phyloP scores from a whole-genome alignment of 345 rosid species.

The Camelina sativa region DNA sequence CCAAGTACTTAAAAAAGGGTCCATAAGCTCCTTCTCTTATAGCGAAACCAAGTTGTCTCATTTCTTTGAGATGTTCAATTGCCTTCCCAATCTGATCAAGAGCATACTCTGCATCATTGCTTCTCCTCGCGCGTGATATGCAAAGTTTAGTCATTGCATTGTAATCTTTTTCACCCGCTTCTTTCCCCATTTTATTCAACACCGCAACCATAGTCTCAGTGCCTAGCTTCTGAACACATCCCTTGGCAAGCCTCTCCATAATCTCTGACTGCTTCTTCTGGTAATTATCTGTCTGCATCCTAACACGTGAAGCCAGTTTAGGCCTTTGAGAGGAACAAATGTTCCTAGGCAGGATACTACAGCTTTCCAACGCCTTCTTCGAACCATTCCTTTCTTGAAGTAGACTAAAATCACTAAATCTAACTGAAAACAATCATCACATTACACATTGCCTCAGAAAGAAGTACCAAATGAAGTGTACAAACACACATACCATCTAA shows the following conservation, averaged over 20 bases:
- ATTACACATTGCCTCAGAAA: not conserved
- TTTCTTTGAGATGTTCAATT: slow-evolving; percentile 45
- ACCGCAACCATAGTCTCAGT: slow-evolving; percentile 51
- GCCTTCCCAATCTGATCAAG: slow-evolving; percentile 53
- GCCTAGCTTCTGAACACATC: slow-evolving; percentile 59
- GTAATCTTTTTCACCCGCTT: slow-evolving; percentile 66
- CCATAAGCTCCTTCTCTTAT: slow-evolving; percentile 67
- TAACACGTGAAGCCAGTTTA: slow-evolving; percentile 51
- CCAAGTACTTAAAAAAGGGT: slow-evolving; percentile 63
- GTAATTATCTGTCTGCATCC: slow-evolving; percentile 57
- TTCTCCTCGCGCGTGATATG: slow-evolving; percentile 59
- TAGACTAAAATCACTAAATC: not conserved
- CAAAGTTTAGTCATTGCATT: slow-evolving; percentile 55
- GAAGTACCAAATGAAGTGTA: slow-evolving; percentile 1
- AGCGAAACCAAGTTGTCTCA: slow-evolving; percentile 70
- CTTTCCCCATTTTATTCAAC: slow-evolving; percentile 67
- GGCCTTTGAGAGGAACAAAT: slow-evolving; percentile 21
- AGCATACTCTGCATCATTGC: slow-evolving; percentile 53
- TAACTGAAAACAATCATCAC: slow-evolving; percentile 19
- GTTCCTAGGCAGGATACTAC: slow-evolving; percentile 41
- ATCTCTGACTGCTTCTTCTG: slow-evolving; percentile 44
- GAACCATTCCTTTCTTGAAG: not conserved
- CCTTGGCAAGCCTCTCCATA: slow-evolving; percentile 42
- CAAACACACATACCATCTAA: slow-evolving; percentile 29
- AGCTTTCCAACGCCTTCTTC: slow-evolving; percentile 34